A percentile compares a stretch with the other conserved stretches of the same genome.
phyloP scores from a whole-genome alignment of 2,329 filamentous ascomycete genomes.

The Colletotrichum spinosum region DNA sequence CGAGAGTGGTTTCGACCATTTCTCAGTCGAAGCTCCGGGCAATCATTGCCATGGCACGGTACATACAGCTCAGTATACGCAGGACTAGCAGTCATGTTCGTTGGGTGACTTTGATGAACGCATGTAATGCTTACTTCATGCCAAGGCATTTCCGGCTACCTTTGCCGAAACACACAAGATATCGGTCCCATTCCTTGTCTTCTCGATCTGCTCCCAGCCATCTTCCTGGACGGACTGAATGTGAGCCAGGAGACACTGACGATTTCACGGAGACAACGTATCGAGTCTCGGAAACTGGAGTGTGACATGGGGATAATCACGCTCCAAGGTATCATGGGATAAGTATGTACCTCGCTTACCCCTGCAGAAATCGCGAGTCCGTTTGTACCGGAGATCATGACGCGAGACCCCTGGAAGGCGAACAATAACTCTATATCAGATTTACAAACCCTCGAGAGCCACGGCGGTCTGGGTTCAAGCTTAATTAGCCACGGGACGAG shows the following conservation, averaged over 20 bases:
- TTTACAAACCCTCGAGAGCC: conserved; percentile 28
- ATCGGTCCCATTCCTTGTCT: conserved; percentile 31
- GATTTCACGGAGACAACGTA: conserved; percentile 41
- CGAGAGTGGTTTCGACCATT: conserved; percentile 27
- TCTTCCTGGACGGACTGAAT: conserved; percentile 42
- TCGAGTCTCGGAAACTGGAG: conserved; percentile 39
- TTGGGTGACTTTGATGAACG: background rate
- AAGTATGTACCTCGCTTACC: conserved; percentile 7
- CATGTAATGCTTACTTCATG: conserved; percentile 36
- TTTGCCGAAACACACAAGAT: conserved; percentile 37
- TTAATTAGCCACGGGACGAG: background rate
- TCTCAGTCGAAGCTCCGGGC: conserved; percentile 36
- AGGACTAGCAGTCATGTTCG: conserved; percentile 8
- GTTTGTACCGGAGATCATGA: conserved; percentile 29
- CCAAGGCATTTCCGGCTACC: conserved; percentile 40
- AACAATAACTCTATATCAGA: conserved; percentile 36
- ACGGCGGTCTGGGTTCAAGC: conserved; percentile 16
- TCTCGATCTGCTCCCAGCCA: conserved; percentile 41
- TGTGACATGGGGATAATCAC: background rate
- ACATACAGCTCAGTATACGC: conserved; percentile 38
- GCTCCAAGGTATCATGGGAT: background rate
- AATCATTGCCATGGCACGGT: conserved; percentile 22
- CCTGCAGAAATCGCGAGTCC: conserved; percentile 33
- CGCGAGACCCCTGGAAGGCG: conserved; percentile 30
- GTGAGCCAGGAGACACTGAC: conserved; percentile 42